Evolutionary conservation across 1,284 basidiomycete genomes (phyloP).

Genomic region (Schizopora paradoxa): DNA sequence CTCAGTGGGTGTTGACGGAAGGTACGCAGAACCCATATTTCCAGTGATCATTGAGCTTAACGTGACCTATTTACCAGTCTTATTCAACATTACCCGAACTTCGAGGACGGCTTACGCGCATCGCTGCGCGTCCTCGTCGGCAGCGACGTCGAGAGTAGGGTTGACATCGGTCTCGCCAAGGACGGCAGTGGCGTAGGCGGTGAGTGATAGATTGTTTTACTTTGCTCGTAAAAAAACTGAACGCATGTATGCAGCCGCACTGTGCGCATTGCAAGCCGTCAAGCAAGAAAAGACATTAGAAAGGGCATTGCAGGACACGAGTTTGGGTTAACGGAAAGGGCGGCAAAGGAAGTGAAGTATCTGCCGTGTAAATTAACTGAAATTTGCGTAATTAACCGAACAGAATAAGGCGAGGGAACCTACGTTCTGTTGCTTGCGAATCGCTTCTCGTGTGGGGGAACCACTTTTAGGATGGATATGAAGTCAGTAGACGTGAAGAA

Average conservation of each 20-base stretch:
- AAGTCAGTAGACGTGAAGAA: too few species aligned
- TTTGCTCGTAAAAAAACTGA: too few species aligned
- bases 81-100: conserved; percentile 87
- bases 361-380: conserved; percentile 13
- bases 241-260: conserved; percentile 47
- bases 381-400: too few species aligned
- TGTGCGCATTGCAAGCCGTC: conserved; percentile 66
- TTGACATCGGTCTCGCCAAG: conserved; percentile 89
- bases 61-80: conserved; percentile 47
- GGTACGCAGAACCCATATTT: conserved; percentile 37
- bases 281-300: conserved; percentile 44
- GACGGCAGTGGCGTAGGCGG: conserved; percentile 97
- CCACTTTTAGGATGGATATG: too few species aligned
- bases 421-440: too few species aligned
- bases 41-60: background rate
- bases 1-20: conserved; percentile 86
- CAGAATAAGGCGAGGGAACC: too few species aligned
- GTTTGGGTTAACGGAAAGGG: too few species aligned
- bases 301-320: background rate
- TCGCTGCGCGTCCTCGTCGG: conserved; percentile 78
- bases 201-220: conserved; percentile 35
- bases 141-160: conserved; percentile 67
- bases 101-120: conserved; percentile 68
- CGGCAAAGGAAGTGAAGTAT: background rate
- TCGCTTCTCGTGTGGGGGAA: too few species aligned